Conservation (phyloP, 805 yeast species). For the Starmerella kuoi region DNA sequence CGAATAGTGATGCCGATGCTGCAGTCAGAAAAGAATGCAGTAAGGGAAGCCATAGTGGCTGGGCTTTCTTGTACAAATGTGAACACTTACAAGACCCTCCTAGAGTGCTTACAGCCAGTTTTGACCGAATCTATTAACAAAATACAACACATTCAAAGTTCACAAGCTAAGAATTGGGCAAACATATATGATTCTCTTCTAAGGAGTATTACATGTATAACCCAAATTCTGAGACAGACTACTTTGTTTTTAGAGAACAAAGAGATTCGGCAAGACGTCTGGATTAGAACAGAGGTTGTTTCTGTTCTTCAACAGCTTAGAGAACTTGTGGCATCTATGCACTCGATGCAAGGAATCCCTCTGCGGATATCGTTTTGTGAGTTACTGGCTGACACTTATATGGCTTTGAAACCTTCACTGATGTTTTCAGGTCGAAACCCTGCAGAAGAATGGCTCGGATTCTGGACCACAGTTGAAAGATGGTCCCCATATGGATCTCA, state of each 20-base stretch:
- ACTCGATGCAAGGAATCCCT: slow-evolving; percentile 19
- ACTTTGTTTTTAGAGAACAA: slow-evolving; percentile 46
- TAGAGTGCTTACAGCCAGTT: slow-evolving; percentile 60
- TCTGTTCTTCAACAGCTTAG: slow-evolving; percentile 17
- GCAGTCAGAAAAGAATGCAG: slow-evolving; percentile 51
- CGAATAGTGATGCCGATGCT: slow-evolving; percentile 75
- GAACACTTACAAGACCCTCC: slow-evolving; percentile 69
- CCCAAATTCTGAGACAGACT: slow-evolving; percentile 64
- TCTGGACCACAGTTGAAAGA: slow-evolving; percentile 71
- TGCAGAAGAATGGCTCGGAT: slow-evolving; percentile 35
- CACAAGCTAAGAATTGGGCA: not conserved
- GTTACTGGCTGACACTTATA: slow-evolving; percentile 60
- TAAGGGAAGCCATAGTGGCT: slow-evolving; percentile 76
- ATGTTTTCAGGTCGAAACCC: slow-evolving; percentile 18
- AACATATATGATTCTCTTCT: slow-evolving; percentile 8
- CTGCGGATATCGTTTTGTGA: slow-evolving; percentile 45
- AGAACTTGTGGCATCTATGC: slow-evolving; percentile 41
- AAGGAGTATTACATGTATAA: slow-evolving; percentile 54
- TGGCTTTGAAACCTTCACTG: slow-evolving; percentile 23
- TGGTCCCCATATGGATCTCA: slow-evolving; percentile 90
- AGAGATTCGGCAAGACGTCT: slow-evolving; percentile 47
- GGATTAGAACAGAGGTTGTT: slow-evolving; percentile 54
- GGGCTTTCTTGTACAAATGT: slow-evolving; percentile 85
- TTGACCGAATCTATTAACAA: slow-evolving; percentile 38
- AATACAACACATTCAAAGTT: slow-evolving; percentile 8